These are phyloP conservation scores for Fragaria iinumae DNA, from an alignment of 306 rosid genomes.

Conservation along the genomic window DNA sequence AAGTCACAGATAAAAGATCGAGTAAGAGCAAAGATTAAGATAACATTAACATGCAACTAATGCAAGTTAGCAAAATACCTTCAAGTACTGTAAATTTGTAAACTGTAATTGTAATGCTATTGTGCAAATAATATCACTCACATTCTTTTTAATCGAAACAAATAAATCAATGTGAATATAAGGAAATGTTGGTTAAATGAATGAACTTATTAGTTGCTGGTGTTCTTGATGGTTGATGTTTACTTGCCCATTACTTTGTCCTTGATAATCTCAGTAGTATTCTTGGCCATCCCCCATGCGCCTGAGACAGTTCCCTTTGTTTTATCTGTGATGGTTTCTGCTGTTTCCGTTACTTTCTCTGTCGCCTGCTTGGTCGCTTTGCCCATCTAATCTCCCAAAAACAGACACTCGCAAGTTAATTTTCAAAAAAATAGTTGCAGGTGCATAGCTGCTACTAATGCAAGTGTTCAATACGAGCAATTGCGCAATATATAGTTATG, in stretches of 20 bases:
- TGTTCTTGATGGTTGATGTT: background rate
- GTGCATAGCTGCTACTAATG: background rate
- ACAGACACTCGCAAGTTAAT: background rate
- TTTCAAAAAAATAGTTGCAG: background rate
- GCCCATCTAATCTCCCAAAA: constrained; percentile 24
- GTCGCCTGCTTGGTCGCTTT: constrained; percentile 40
- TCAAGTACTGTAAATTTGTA: background rate
- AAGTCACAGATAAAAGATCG: background rate
- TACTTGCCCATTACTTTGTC: constrained; percentile 37
- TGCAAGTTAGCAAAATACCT: no score
- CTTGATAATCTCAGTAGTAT: constrained; percentile 39
- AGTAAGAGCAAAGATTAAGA: background rate
- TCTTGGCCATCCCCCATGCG: constrained; percentile 43
- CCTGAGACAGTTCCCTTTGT: constrained; percentile 38
- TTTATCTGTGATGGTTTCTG: constrained; percentile 36
- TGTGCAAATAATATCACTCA: background rate
- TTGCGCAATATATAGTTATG: background rate
- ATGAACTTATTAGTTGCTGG: background rate
- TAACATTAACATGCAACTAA: no score
- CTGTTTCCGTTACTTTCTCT: constrained; percentile 41
- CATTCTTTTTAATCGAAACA: background rate
- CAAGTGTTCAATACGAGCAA: background rate
- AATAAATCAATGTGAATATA: background rate
- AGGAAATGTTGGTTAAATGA: background rate
- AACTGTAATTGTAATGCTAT: background rate